Evolutionary conservation across 176 grass and related monocot genomes (phyloP).

Genomic region (Musa itinerans): DNA sequence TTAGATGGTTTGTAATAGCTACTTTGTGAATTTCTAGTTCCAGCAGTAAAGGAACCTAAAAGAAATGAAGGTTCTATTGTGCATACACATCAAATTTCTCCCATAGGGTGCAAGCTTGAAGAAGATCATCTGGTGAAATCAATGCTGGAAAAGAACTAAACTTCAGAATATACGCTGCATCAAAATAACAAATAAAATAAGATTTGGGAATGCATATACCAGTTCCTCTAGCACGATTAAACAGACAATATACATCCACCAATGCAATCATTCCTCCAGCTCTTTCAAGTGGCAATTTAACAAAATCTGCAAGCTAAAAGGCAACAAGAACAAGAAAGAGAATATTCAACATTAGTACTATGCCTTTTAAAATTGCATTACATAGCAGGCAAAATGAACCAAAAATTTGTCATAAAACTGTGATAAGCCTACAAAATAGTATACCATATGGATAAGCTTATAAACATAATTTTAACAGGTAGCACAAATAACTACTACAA

Average conservation of each 20-base stretch:
- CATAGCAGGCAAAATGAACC: background rate
- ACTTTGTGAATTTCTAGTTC: slow-evolving; percentile 21
- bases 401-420: background rate
- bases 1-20: slow-evolving; percentile 11
- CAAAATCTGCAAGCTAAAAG: slow-evolving; percentile 76
- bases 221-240: slow-evolving; percentile 94
- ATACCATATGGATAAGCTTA: too few species aligned
- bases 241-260: slow-evolving; percentile 87
- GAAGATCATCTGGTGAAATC: slow-evolving; percentile 96
- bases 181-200: background rate
- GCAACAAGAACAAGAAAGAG: slow-evolving; percentile 1
- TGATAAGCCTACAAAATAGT: too few species aligned
- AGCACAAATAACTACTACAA: too few species aligned
- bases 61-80: slow-evolving; percentile 30
- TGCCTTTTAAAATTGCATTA: background rate
- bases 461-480: too few species aligned
- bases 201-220: slow-evolving; percentile 35
- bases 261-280: slow-evolving; percentile 93
- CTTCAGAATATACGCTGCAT: background rate
- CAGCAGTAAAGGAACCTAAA: slow-evolving; percentile 25
- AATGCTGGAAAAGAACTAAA: slow-evolving; percentile 53
- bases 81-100: slow-evolving; percentile 99
- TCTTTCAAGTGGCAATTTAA: slow-evolving; percentile 81
- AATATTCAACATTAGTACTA: slow-evolving; percentile 10
- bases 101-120: slow-evolving; percentile 92